phyloP scores from a whole-genome alignment of 1,284 basidiomycete species.

The Austroboletus olivaceoglutinosus region DNA sequence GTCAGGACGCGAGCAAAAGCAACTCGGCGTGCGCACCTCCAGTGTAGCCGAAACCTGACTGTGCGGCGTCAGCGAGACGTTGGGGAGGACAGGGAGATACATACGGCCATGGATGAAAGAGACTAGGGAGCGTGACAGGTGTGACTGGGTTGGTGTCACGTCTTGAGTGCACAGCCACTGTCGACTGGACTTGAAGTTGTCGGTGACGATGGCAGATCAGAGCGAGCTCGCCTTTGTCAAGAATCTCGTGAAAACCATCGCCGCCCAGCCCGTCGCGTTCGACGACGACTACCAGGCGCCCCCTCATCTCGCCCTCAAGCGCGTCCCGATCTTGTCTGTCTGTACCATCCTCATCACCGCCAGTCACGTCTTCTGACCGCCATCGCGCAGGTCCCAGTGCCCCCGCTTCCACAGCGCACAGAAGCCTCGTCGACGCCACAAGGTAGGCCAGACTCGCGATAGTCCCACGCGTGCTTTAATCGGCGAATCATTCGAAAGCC shows the following conservation, averaged over 20 bases:
- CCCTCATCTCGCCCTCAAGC: constrained; percentile 66
- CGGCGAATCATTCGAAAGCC: constrained; percentile 28
- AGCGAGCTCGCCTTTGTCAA: constrained; percentile 73
- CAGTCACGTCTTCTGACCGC: background rate
- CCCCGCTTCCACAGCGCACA: constrained; percentile 54
- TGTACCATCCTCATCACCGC: constrained; percentile 26
- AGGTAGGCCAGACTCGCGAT: constrained; percentile 29
- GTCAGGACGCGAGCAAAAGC: constrained; percentile 8
- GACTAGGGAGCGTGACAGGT: constrained; percentile 5
- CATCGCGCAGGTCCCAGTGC: constrained; percentile 52
- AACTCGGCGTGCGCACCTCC: constrained; percentile 23
- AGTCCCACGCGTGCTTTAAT: constrained; percentile 12
- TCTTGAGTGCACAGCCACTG: constrained; percentile 21
- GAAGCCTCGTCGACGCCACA: constrained; percentile 35
- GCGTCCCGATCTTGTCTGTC: constrained; percentile 71
- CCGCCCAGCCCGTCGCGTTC: constrained; percentile 68
- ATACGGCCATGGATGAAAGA: constrained; percentile 25
- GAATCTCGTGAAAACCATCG: constrained; percentile 67
- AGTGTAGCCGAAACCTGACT: constrained; percentile 36
- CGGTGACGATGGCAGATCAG: constrained; percentile 53
- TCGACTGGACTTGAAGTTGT: too few species aligned
- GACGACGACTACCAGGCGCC: constrained; percentile 77
- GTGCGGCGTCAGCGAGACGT: constrained; percentile 15
- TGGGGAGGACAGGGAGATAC: constrained; percentile 3
- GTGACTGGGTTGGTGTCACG: too few species aligned